A percentile compares a stretch with the other conserved stretches of the same genome.
phyloP scores from a whole-genome alignment of 1,284 basidiomycete genomes.

The Cerioporus squamosus region DNA sequence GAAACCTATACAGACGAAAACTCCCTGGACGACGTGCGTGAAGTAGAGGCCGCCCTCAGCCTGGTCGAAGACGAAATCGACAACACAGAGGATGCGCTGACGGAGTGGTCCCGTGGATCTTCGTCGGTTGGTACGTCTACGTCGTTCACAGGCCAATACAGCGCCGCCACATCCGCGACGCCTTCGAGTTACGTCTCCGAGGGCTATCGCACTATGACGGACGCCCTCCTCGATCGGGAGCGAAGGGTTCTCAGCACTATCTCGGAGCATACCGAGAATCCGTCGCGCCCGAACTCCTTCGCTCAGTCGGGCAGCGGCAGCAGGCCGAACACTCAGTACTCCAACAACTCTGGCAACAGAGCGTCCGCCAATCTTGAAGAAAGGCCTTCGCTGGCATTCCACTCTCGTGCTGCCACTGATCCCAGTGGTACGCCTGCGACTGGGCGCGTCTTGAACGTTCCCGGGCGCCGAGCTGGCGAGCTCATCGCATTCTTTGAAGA shows the following conservation, averaged over 20 bases:
- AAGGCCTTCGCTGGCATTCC: constrained; percentile 24
- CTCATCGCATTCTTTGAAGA: constrained; percentile 79
- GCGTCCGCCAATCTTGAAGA: constrained; percentile 26
- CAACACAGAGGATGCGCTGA: constrained; percentile 61
- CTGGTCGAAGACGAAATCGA: constrained; percentile 68
- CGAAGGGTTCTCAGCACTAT: constrained; percentile 41
- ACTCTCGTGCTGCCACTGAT: constrained; percentile 36
- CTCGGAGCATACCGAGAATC: constrained; percentile 44
- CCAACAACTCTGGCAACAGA: constrained; percentile 25
- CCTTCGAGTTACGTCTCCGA: constrained; percentile 23
- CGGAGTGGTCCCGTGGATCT: constrained; percentile 53
- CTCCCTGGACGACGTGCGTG: constrained; percentile 49
- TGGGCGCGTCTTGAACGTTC: constrained; percentile 39
- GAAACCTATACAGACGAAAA: constrained; percentile 48
- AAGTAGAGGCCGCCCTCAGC: constrained; percentile 71
- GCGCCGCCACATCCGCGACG: constrained; percentile 17
- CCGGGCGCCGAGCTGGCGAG: constrained; percentile 65
- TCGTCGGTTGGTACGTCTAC: constrained; percentile 28
- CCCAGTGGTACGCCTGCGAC: constrained; percentile 23
- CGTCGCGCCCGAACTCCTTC: constrained; percentile 39
- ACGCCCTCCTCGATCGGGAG: constrained; percentile 28
- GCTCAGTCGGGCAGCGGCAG: constrained; percentile 30
- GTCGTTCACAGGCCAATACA: constrained; percentile 26
- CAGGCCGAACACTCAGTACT: constrained; percentile 29
- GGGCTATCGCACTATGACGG: constrained; percentile 24